These are phyloP conservation scores for Chloromonas sp. DNA, from an alignment of 163 green algal genomes.

Conservation along the genomic window DNA sequence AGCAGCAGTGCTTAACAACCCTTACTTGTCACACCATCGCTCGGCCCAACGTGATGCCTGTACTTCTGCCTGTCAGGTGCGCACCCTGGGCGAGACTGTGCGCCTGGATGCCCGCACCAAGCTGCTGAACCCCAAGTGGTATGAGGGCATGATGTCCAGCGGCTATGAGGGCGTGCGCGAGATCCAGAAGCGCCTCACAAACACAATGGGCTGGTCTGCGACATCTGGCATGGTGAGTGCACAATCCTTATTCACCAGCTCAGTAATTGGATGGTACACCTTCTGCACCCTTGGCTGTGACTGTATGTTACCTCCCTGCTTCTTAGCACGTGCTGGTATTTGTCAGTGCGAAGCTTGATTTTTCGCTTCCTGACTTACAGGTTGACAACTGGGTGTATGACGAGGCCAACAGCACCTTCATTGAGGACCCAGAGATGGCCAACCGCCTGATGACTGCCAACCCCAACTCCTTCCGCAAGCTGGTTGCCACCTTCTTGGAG, in stretches of 20 bases:
- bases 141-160: constrained; percentile 93
- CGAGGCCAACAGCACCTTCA: constrained; percentile 95
- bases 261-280: background rate
- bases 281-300: background rate
- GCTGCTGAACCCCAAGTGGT: constrained; percentile 99
- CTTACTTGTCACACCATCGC: too few relatives aligned
- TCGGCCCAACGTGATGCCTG: too few relatives aligned
- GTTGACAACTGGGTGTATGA: constrained; percentile 99
- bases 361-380: constrained; percentile 16
- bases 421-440: constrained; percentile 95
- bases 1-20: too few relatives aligned
- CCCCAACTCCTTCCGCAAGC: constrained; percentile 95
- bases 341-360: background rate
- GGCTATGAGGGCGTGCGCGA: constrained; percentile 97
- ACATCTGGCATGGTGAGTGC: constrained; percentile 68
- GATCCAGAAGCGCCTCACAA: constrained; percentile 99
- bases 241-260: too few relatives aligned
- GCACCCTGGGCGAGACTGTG: constrained; percentile 89
- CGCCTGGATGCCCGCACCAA: constrained; percentile 97
- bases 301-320: background rate
- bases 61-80: constrained; percentile 56
- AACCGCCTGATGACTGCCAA: constrained; percentile 93
- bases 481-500: constrained; percentile 98
- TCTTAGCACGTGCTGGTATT: background rate
- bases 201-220: constrained; percentile 98